Conservation (phyloP, 2,329 filamentous ascomycete genomes). For the Sporothrix sp. region DNA sequence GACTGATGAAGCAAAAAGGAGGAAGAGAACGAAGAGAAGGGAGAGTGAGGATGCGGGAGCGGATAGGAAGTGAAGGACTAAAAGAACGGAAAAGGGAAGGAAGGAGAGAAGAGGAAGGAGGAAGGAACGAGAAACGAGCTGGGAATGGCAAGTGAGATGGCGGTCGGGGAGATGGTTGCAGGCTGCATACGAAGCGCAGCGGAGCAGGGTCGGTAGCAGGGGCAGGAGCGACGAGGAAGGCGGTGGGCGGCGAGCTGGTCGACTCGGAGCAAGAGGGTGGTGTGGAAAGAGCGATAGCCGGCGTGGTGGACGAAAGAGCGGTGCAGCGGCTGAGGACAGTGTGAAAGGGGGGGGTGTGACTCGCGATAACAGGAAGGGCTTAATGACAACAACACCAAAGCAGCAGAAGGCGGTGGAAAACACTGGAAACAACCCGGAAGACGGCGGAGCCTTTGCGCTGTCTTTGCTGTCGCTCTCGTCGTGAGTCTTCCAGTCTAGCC, state of each 20-base stretch:
- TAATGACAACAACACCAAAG: background rate
- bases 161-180: constrained; percentile 11
- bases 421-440: constrained; percentile 11
- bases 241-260: constrained; percentile 13
- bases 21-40: constrained; percentile 27
- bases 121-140: constrained; percentile 19
- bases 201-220: constrained; percentile 19
- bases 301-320: constrained; percentile 11
- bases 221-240: background rate
- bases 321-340: background rate
- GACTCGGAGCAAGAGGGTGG: background rate
- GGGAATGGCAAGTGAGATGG: constrained; percentile 20
- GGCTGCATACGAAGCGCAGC: constrained; percentile 18
- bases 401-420: constrained; percentile 11
- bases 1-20: constrained; percentile 21
- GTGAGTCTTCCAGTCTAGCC: no score
- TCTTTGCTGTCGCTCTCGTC: no score
- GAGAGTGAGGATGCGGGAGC: constrained; percentile 4
- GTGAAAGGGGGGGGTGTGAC: constrained; percentile 5
- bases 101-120: constrained; percentile 20
- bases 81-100: constrained; percentile 22
- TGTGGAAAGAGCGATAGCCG: constrained; percentile 2
- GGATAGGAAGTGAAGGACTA: constrained; percentile 19
- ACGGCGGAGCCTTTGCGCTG: no score
- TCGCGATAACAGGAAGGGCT: background rate